Percentiles rank a stretch among this genome's conserved stretches.
Conservation (phyloP, 2,329 filamentous ascomycete genomes). For the Sporothrix luriei region DNA sequence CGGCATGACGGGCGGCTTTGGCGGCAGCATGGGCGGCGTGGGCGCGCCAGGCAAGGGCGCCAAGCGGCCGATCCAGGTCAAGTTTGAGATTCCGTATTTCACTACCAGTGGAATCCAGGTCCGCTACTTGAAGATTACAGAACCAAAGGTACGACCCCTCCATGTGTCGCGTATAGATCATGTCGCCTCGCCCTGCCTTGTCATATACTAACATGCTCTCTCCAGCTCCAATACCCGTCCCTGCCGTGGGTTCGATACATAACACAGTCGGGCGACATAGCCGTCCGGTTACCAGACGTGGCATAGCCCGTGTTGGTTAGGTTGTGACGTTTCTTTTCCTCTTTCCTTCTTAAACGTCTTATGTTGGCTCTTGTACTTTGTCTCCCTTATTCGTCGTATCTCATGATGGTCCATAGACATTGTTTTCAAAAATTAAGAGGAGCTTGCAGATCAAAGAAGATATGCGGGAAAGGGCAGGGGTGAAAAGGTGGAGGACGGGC, state of each 20-base stretch:
- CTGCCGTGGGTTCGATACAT: slow-evolving; percentile 98
- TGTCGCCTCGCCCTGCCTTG: not conserved
- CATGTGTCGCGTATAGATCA: not conserved
- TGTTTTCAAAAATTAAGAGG: not conserved
- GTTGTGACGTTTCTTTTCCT: not conserved
- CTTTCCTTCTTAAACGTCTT: too few species aligned
- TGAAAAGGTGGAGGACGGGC: not conserved
- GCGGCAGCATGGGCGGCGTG: slow-evolving; percentile 92
- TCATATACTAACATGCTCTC: slow-evolving; percentile 29
- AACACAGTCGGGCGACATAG: slow-evolving; percentile 95
- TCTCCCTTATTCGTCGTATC: not conserved
- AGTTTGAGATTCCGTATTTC: slow-evolving; percentile 99
- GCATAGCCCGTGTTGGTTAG: slow-evolving; percentile 51
- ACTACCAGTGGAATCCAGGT: slow-evolving; percentile 99
- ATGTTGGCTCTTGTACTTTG: not conserved
- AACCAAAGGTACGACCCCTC: slow-evolving; percentile 78
- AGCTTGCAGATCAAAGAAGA: not conserved
- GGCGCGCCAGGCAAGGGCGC: slow-evolving; percentile 75
- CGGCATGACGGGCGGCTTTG: slow-evolving; percentile 96
- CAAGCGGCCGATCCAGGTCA: slow-evolving; percentile 96
- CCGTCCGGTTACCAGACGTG: slow-evolving; percentile 89
- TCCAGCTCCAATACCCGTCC: slow-evolving; percentile 79
- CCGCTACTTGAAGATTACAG: slow-evolving; percentile 97
- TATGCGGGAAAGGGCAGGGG: not conserved
- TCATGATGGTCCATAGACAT: slow-evolving; percentile 21